Percentiles rank a stretch among this genome's conserved stretches.
Evolutionary conservation across 345 rosid species (phyloP).

Genomic region (Balakata baccata): DNA sequence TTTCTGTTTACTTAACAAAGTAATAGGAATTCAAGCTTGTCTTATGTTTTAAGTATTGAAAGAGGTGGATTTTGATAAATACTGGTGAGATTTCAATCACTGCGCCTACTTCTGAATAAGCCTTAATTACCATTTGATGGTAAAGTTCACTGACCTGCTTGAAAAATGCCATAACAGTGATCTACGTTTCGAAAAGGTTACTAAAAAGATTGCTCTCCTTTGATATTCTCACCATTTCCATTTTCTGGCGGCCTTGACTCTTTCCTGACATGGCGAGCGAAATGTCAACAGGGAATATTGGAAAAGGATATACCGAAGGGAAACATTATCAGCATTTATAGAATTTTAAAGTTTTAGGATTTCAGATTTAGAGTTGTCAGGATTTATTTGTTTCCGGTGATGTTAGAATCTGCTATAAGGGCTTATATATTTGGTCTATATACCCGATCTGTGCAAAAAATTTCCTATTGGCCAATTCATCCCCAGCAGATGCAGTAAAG

Average conservation of each 20-base stretch:
- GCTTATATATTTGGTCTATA: conserved; percentile 11
- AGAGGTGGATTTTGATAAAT: no score
- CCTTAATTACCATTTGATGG: no score
- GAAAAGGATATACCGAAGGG: not conserved
- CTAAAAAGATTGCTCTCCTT: conserved; percentile 27
- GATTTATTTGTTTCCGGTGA: not conserved
- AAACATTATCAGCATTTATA: conserved; percentile 14
- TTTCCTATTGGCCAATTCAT: no score
- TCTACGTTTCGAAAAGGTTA: conserved; percentile 26
- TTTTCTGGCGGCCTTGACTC: conserved; percentile 19
- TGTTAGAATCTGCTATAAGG: not conserved
- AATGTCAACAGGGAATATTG: not conserved
- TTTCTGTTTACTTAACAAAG: no score
- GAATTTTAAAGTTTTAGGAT: not conserved
- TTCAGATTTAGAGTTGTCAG: conserved; percentile 3
- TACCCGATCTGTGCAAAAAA: not conserved
- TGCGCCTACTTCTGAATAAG: no score
- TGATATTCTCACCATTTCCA: conserved; percentile 20
- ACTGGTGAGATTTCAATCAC: no score
- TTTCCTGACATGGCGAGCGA: conserved; percentile 8
- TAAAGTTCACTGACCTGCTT: conserved; percentile 29
- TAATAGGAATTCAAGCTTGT: no score
- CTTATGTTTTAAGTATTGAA: no score
- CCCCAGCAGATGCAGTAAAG: no score
- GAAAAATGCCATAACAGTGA: conserved; percentile 21